Evolutionary conservation across 2,329 filamentous ascomycete species (phyloP).

Genomic region (Fusarium azukiicola): DNA sequence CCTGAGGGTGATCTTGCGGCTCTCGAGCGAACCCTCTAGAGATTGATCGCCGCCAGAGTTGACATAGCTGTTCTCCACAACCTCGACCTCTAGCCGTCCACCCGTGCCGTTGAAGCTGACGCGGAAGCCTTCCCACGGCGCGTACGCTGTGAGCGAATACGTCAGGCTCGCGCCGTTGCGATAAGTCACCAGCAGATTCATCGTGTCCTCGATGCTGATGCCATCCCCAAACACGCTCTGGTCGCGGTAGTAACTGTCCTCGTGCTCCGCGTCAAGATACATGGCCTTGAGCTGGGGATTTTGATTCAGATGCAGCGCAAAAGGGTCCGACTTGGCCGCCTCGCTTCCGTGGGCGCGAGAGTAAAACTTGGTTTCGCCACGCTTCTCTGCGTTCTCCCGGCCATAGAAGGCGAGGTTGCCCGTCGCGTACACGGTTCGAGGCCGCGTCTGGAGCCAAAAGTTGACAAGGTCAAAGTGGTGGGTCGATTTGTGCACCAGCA

Average conservation of each 20-base stretch:
- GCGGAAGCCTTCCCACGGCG: slow-evolving; percentile 81
- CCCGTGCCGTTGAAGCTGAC: slow-evolving; percentile 79
- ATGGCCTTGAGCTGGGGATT: slow-evolving; percentile 76
- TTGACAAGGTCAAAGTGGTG: slow-evolving; percentile 82
- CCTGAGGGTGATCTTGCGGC: slow-evolving; percentile 70
- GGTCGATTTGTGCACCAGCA: slow-evolving; percentile 81
- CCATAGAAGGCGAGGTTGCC: slow-evolving; percentile 81
- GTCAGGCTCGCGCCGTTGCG: slow-evolving; percentile 77
- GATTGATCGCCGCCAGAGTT: slow-evolving; percentile 80
- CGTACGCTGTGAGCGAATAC: slow-evolving; percentile 80
- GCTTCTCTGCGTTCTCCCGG: slow-evolving; percentile 78
- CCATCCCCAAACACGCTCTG: slow-evolving; percentile 82
- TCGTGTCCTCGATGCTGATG: slow-evolving; percentile 83
- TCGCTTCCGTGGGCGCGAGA: slow-evolving; percentile 72
- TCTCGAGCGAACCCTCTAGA: slow-evolving; percentile 74
- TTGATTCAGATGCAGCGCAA: slow-evolving; percentile 76
- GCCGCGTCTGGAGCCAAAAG: slow-evolving; percentile 79
- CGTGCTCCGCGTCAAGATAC: slow-evolving; percentile 82
- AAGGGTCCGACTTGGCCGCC: slow-evolving; percentile 75
- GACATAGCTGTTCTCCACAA: slow-evolving; percentile 81
- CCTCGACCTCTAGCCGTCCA: slow-evolving; percentile 79
- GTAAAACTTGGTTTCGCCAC: slow-evolving; percentile 75
- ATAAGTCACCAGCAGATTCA: slow-evolving; percentile 80
- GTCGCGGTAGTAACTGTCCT: slow-evolving; percentile 81
- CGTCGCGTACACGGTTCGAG: slow-evolving; percentile 77